Evolutionary conservation across 1,284 basidiomycete genomes (phyloP).

Genomic region (Schizophyllum commune): DNA sequence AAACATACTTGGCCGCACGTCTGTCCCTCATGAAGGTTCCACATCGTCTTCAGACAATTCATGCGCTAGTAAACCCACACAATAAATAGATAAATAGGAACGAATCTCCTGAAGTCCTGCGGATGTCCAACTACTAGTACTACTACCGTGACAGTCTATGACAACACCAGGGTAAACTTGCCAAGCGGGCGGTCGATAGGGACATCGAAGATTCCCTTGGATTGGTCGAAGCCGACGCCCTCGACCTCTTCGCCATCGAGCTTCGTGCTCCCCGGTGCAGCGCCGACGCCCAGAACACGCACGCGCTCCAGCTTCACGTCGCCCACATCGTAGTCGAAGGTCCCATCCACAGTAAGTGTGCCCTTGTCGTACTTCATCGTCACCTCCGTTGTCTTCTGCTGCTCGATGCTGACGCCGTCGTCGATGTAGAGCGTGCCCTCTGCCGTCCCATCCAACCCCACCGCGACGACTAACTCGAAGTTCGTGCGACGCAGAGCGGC

Average conservation of each 20-base stretch:
- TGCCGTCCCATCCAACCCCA: slow-evolving; percentile 38
- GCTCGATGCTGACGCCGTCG: slow-evolving; percentile 52
- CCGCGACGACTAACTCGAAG: slow-evolving; percentile 58
- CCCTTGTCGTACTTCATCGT: slow-evolving; percentile 34
- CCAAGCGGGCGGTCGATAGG: slow-evolving; percentile 27
- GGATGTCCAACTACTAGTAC: too few relatives aligned
- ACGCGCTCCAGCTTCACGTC: slow-evolving; percentile 36
- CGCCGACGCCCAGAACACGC: slow-evolving; percentile 33
- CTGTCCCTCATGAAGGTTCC: too few relatives aligned
- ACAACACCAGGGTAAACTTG: too few relatives aligned
- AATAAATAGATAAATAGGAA: too few relatives aligned
- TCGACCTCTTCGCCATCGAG: slow-evolving; percentile 25
- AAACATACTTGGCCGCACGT: too few relatives aligned
- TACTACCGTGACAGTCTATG: too few relatives aligned
- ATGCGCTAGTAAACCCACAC: too few relatives aligned
- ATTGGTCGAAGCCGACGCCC: slow-evolving; percentile 24
- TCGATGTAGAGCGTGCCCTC: slow-evolving; percentile 50
- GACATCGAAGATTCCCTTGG: slow-evolving; percentile 34
- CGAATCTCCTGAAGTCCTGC: too few relatives aligned
- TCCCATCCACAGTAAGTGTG: slow-evolving; percentile 39
- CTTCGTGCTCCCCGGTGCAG: slow-evolving; percentile 24
- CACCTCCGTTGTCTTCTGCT: slow-evolving; percentile 33
- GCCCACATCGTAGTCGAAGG: slow-evolving; percentile 37
- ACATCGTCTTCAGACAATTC: too few relatives aligned
- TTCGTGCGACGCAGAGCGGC: slow-evolving; percentile 43